Evolutionary conservation across 2,329 filamentous ascomycete genomes (phyloP), one percentile per base, ranked within the genome.

Genomic region (Aspergillus fischeri): DNA sequence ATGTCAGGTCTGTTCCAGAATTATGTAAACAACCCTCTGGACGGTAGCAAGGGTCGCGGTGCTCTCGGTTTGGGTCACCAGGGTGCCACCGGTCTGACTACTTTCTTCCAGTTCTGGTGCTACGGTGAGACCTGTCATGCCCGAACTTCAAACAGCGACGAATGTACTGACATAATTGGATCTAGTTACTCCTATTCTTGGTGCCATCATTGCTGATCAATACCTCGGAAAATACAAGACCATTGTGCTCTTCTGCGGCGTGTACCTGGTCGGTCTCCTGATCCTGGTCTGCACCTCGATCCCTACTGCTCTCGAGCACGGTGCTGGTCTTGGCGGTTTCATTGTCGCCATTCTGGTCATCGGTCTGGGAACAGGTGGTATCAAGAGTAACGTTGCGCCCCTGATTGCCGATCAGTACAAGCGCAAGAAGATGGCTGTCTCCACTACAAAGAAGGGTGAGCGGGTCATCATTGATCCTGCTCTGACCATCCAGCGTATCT

Each of bases 331-430:
- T n/a, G 79, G 76, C 51, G 81, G 80, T n/a, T 81, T 86, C 65
- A 74, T 84, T 50, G 73, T 78, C 14, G 76, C 83, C 9, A 78
- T 86, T 60, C 77, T 89, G 63, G 70, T 88, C 60, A 86, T 88
- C 59, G 86, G 86, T 58, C 69, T 88, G 11, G 86, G 86, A 53
- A 88, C 86, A 1, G 86, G 86, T 64, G 84, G 85, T 58, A 88
- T 90, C 77, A 89, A 89, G 76, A 83, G 84, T 63, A 89, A 88
- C 71, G 80, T 83, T 48, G 77, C 79, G 52, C 81, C 81, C 49
- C 66, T 83, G 54, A 86, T 86, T 64, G 86, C 85, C 52, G 86
- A 89, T 62, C 87, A 90, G 74, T 86, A 88, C 64, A 80, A 78
- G 54, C 75, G 78, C 65, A 84, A 80, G 71, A 83, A 71, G 70